Base-by-base conservation (phyloP, 495 filamentous ascomycete genomes). In the Pyrenula aspistea region DNA sequence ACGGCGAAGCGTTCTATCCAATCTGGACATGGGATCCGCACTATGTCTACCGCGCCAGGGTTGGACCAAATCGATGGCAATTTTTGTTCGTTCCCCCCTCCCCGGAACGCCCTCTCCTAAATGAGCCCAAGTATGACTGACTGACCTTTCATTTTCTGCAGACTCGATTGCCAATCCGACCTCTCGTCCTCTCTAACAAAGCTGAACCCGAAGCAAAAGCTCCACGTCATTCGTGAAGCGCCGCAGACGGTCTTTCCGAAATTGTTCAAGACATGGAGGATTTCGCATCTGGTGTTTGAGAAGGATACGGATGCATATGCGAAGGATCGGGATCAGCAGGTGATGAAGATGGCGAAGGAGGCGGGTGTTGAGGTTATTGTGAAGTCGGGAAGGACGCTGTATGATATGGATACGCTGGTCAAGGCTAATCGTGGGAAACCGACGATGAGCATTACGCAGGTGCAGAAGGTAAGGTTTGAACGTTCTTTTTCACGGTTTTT, bases 1-100 rank as follows among this genome's bases (percentile, higher is more conserved):
- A 83, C 12, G 82, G 85, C 0, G 72, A 76, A 47, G 72, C 71
- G 12, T 72, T 87, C 8, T 88, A 82, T 65, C 83, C 83, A 4
- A 68, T 87, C 25, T 86, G 81, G 75, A 85, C 80, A 21, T 87
- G 85, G 83, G 83, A 86, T 62, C 83, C 83, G 48, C 83, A 87
- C 63, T 88, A 87, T 66, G 83, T 87, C 53, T 88, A 87, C 59
- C 76, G 72, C 22, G 77, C 83, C 2, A 73, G 83, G 36, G 83
- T 81, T 2, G 83, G 83, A 0, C 69, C 76, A 1, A 88, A 88
- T 59, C 70, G 84, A 61, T 87, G 81, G 79, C 77, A 83, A 55
- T 86, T 80, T 61, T 66, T 87, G 62, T 81, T 62, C 62, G 67
- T 53, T 22, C 25, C 10, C 21, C 21, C 12, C 10, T 53, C 24